Evolutionary conservation across 1,284 basidiomycete species (phyloP), one percentile per base, ranked within the genome.

Genomic region (Schizopora paradoxa): DNA sequence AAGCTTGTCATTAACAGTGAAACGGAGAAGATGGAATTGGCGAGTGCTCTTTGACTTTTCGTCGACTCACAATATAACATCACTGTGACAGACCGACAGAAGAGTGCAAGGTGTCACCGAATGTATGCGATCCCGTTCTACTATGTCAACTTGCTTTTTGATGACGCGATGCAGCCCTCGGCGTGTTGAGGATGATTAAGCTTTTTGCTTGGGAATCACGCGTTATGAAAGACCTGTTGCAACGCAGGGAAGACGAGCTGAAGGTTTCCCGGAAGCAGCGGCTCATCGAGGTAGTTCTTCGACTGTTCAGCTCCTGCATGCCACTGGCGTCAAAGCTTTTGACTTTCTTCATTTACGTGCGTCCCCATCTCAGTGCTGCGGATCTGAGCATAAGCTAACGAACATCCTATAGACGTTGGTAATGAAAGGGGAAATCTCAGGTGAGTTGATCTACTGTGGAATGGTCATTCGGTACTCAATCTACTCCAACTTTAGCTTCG

Each of bases 101-200:
- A 65, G 77, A 33, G 69, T 77, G 2, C 70, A 75, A 52, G 57
- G 62, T 2, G 64, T 77, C 36, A 71, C 74, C 1, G 77, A 77
- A 60, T 65, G 67, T 66, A 50, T 44, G 59, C 52, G 34, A 6
- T 26, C 22, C n/a, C 5, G 51, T 16, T 23, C 21, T 33, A 14
- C 18, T 39, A 21, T 22, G 45, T 42, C 49, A 36, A 27, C 19
- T 19, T 40, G 23, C 25, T 6, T 11, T 35, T 34, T 31, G 16
- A 19, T 4, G 22, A 37, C 5, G n/a, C 35, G 14, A 32, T 16
- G 3, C 34, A 74, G 71, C 65, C 5, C 63, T 75, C 63, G 73
- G 58, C 49, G 28, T 56, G 6, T 33, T 55, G 31, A 52, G 60
- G 34, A 67, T 66, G 55, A 60, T 70, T 58, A 74, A 75, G 60